Evolutionary conservation across 345 rosid genomes (phyloP).

Genomic region (Arabidopsis arenosa): DNA sequence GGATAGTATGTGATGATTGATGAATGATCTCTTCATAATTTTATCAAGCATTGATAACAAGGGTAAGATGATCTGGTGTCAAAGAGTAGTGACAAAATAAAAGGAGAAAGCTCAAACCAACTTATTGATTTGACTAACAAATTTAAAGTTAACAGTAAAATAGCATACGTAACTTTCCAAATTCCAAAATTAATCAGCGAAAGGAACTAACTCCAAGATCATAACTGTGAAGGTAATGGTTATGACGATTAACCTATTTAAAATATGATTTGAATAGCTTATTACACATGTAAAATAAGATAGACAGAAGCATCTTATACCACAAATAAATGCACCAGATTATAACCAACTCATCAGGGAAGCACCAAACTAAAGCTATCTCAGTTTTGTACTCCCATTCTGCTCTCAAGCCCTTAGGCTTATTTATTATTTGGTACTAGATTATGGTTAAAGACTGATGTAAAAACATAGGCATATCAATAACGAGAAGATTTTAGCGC

Average conservation of each 20-base stretch:
- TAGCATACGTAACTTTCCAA: background rate
- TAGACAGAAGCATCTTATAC: background rate
- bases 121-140: background rate
- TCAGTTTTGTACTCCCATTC: background rate
- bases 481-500: background rate
- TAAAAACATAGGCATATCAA: background rate
- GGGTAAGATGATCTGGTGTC: background rate
- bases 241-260: background rate
- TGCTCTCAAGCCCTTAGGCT: background rate
- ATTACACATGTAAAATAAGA: background rate
- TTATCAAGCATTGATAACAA: background rate
- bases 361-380: too few relatives aligned
- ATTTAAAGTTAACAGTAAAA: background rate
- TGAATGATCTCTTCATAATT: background rate
- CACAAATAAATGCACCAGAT: background rate
- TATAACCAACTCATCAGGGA: background rate
- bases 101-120: background rate
- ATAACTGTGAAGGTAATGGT: background rate
- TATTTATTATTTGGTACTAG: background rate
- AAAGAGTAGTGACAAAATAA: slow-evolving; percentile 1
- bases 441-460: background rate
- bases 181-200: background rate
- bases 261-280: background rate
- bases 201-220: slow-evolving; percentile 1
- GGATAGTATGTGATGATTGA: background rate